Base-by-base conservation (phyloP, 2,329 filamentous ascomycete genomes). In the Corniculantispora saksenae region DNA sequence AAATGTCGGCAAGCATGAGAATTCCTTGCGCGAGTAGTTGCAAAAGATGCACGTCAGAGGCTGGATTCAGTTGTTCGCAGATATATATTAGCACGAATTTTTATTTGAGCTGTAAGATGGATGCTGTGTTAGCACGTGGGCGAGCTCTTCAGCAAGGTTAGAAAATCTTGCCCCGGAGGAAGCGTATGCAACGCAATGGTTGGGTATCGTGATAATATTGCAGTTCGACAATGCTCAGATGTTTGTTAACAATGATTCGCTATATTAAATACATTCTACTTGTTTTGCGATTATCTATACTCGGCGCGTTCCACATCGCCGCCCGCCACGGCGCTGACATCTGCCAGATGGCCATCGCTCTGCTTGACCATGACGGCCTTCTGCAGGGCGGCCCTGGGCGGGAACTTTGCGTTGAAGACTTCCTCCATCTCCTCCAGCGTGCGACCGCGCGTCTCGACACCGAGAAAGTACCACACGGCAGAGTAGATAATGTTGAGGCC, bases 381-480 rank as follows among this genome's bases (percentile, higher is more conserved):
- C 66, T 74, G 70, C 53, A 80, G 67, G 35, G 78, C 78, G 6
- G 77, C 77, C 54, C 77, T 75, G 27, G 76, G 76, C 25, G 76
- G 76, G 63, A 71, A 77, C 56, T 72, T 76, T 8, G 76, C 73
- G 32, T 75, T 69, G 63, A 78, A 78, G 48, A 83, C 81, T 3
- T 73, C 74, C 40, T 81, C 77, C 67, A 83, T 69, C 68, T 83
- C 80, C 66, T 83, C 81, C 27, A 83, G 75, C 57, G 79, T 75
- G 23, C 73, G 69, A 1, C 73, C 73, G 7, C 72, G 69, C 1
- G 73, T 75, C 61, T 75, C 73, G 13, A 75, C 72, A 29, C 72
- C 73, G 45, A 75, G 65, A 8, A 72, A n/a, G 53, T 69, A 75
- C 73, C 72, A 75, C 13, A 72, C 38, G 29, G 55, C 61, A 32